These are phyloP conservation scores for Aspergillus aculeatinus DNA, from an alignment of 2,329 filamentous ascomycete species.

Conservation along the genomic window DNA sequence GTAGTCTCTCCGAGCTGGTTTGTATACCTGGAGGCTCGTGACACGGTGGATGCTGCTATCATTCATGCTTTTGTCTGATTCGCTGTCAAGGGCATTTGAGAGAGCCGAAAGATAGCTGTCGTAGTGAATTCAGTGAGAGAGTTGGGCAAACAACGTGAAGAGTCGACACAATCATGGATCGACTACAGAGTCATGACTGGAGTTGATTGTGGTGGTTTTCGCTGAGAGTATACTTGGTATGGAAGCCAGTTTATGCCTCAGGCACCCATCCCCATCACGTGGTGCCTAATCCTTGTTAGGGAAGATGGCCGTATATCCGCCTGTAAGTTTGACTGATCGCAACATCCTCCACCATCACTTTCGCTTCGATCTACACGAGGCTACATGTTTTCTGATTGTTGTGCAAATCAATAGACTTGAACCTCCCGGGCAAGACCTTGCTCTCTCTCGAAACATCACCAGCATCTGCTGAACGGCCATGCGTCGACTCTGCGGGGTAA, in stretches of 20 bases:
- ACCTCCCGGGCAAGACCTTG: background rate
- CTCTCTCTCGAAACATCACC: background rate
- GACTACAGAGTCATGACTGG: no score
- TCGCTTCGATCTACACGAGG: background rate
- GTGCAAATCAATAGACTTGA: background rate
- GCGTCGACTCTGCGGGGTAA: background rate
- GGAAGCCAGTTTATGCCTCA: background rate
- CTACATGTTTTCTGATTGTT: background rate
- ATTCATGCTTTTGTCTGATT: no score
- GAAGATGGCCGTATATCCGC: background rate
- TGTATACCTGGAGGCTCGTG: no score
- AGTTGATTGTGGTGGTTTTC: no score
- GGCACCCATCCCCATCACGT: background rate
- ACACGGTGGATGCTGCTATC: no score
- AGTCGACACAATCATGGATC: no score
- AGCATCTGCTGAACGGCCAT: background rate
- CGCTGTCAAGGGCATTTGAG: no score
- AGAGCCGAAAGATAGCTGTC: no score
- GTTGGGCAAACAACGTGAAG: no score
- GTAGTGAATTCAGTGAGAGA: no score
- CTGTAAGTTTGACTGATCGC: background rate
- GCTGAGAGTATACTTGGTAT: background rate
- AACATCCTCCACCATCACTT: background rate
- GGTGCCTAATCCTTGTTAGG: background rate
- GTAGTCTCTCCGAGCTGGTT: no score